phyloP scores from a whole-genome alignment of 192 early-diverging fungal genomes.

The Coemansia sp. region DNA sequence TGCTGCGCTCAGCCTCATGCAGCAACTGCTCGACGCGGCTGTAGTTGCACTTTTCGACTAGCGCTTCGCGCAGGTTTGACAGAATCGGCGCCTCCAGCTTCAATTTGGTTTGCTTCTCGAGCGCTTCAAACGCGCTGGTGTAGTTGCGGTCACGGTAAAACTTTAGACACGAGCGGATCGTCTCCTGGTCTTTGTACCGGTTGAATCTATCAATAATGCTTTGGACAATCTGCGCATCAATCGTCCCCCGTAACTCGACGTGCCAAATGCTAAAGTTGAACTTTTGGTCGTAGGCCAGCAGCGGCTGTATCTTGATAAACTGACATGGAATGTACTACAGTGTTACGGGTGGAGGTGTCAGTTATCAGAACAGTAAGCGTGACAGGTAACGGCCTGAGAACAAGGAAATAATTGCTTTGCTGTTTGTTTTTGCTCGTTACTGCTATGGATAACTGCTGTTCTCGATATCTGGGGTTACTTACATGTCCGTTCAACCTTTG shows the following conservation, averaged over 20 bases:
- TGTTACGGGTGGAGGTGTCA: not conserved
- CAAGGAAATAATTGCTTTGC: not conserved
- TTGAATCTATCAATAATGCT: conserved; percentile 18
- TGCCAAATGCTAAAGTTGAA: conserved; percentile 98
- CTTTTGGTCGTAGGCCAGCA: conserved; percentile 86
- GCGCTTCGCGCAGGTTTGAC: conserved; percentile 67
- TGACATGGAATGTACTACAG: conserved; percentile 78
- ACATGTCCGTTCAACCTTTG: conserved; percentile 72
- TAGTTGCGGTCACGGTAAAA: conserved; percentile 83
- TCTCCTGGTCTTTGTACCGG: conserved; percentile 75
- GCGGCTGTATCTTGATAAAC: conserved; percentile 91
- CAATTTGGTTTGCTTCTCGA: conserved; percentile 63
- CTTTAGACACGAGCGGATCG: conserved; percentile 82
- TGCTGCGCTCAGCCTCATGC: conserved; percentile 56
- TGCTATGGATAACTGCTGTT: not conserved
- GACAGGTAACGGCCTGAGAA: not conserved
- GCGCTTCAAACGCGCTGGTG: conserved; percentile 65
- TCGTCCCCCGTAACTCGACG: conserved; percentile 80
- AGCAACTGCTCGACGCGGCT: conserved; percentile 71
- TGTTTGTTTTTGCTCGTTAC: not conserved
- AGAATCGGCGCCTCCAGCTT: conserved; percentile 81
- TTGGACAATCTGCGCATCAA: conserved; percentile 68
- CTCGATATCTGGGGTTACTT: conserved; percentile 10
- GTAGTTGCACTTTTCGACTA: conserved; percentile 75
- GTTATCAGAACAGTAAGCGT: not conserved